Base-by-base conservation (phyloP, 352 stramenopile species). In the Aphanomyces stellatus region DNA sequence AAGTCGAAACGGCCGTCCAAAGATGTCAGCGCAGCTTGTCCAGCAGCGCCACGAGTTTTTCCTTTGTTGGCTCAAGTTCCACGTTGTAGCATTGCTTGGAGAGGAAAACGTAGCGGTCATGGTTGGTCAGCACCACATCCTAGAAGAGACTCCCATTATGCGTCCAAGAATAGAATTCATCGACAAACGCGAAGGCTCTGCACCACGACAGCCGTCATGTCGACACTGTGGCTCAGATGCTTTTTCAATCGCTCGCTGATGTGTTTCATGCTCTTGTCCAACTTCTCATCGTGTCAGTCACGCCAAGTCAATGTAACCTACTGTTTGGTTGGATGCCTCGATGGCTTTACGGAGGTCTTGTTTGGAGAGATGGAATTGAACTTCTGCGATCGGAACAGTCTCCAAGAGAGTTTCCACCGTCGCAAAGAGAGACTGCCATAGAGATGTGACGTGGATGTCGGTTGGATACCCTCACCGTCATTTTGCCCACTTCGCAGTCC, bases 301-400 rank as follows among this genome's bases (percentile, higher is more conserved):
- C n/a, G n/a, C n/a, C n/a, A n/a, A n/a, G n/a, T n/a, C n/a, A n/a
- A n/a, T n/a, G n/a, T n/a, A n/a, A n/a, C n/a, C 25, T 48, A 64
- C 55, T 30, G 11, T 35, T 25, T 64, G 55, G 37, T 51, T 49
- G 35, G 22, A 76, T 6, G 72, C 60, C 2, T 91, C 79, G 5
- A 88, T 51, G 4, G 78, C 72, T 2, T 75, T 78, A 11, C 81
- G 77, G 15, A 86, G 73, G 35, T 90, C 77, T 51, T 88, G 79
- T 0, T 82, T 81, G 0, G 83, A 71, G 13, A 72, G 70, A 71
- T 91, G 81, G 60, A 87, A 90, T 49, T 86, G 74, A 24, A 91
- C 85, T 49, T 91, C 83, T 4, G 79, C 68, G 0, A 74, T 69
- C 7, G 83, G 83, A 1, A 91, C 68, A 5, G 77, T 81, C 37